Percentiles rank a stretch among this genome's conserved stretches.
Conservation (phyloP, 352 stramenopile genomes). For the Phytopythium delawarense region DNA sequence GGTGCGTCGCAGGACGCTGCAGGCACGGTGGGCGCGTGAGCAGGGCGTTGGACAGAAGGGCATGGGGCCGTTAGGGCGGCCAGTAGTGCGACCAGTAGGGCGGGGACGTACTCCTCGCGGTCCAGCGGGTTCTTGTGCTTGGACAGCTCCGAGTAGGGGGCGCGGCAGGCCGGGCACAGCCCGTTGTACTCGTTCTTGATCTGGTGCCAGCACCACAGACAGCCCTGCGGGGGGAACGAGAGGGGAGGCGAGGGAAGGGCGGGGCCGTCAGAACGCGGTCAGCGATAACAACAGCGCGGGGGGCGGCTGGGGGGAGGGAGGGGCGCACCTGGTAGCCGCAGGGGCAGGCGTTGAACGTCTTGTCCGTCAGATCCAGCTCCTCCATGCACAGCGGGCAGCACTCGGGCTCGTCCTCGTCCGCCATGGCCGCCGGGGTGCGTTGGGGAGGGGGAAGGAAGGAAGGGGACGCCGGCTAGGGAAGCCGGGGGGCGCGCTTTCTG, state of each 20-base stretch:
- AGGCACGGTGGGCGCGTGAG: neutral
- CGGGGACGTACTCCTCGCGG: conserved; percentile 84
- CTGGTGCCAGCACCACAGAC: conserved; percentile 99
- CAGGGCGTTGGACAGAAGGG: neutral
- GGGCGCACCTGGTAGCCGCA: conserved; percentile 93
- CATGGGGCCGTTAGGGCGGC: too few relatives aligned
- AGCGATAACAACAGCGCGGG: too few relatives aligned
- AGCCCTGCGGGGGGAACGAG: conserved; percentile 60
- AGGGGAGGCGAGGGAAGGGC: too few relatives aligned
- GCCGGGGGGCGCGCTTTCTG: conserved; percentile 15
- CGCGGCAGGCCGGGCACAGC: conserved; percentile 97
- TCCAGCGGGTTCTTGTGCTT: conserved; percentile 92
- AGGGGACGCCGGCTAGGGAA: too few relatives aligned
- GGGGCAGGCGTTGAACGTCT: conserved; percentile 98
- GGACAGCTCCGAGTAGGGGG: conserved; percentile 93
- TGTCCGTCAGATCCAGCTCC: conserved; percentile 97
- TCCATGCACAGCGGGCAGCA: conserved; percentile 98
- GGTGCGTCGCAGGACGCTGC: conserved; percentile 64
- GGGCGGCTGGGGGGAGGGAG: too few relatives aligned
- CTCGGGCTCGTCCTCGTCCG: conserved; percentile 78
- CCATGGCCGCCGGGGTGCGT: conserved; percentile 23
- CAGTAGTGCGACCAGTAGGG: too few relatives aligned
- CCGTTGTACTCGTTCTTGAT: conserved; percentile 99
- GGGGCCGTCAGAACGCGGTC: too few relatives aligned
- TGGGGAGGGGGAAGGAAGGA: too few relatives aligned